Evolutionary conservation across 2,329 filamentous ascomycete species (phyloP).

Genomic region (Ceratocystiopsis sp.): DNA sequence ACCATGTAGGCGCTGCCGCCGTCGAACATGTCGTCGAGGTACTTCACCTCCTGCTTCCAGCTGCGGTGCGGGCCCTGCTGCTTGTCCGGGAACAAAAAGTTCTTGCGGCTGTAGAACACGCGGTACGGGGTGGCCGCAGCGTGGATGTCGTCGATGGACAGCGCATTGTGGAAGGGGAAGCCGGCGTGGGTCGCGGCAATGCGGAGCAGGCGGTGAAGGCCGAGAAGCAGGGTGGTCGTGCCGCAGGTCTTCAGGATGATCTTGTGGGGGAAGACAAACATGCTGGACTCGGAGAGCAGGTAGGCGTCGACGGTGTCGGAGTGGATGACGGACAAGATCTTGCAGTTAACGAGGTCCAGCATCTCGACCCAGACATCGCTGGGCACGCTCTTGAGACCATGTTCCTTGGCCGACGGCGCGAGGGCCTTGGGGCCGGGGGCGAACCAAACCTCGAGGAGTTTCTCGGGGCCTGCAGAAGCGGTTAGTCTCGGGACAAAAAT

Average conservation of each 20-base stretch:
- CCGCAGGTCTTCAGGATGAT: slow-evolving; percentile 97
- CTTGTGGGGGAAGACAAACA: slow-evolving; percentile 99
- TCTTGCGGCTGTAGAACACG: slow-evolving; percentile 98
- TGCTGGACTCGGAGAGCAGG: slow-evolving; percentile 94
- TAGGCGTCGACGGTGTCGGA: slow-evolving; percentile 94
- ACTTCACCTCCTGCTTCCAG: slow-evolving; percentile 93
- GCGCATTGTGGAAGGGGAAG: slow-evolving; percentile 66
- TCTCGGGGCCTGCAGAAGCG: slow-evolving; percentile 57
- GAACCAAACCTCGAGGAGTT: slow-evolving; percentile 98
- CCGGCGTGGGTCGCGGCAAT: slow-evolving; percentile 78
- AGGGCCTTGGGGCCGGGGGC: slow-evolving; percentile 59
- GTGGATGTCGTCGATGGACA: slow-evolving; percentile 46
- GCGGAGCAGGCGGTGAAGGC: slow-evolving; percentile 77
- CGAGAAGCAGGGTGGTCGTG: slow-evolving; percentile 82
- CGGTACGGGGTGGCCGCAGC: slow-evolving; percentile 79
- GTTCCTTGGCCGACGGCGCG: slow-evolving; percentile 49
- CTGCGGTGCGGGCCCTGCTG: slow-evolving; percentile 89
- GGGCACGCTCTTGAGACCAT: slow-evolving; percentile 73
- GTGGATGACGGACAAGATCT: slow-evolving; percentile 85
- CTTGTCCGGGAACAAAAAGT: slow-evolving; percentile 88
- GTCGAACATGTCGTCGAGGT: slow-evolving; percentile 77
- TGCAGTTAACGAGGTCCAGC: slow-evolving; percentile 97
- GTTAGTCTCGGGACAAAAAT: background rate
- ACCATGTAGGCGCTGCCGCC: slow-evolving; percentile 98
- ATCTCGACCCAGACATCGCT: slow-evolving; percentile 84